Evolutionary conservation across 78 protist genomes (phyloP), one percentile per base, ranked within the genome.

Genomic region (Tieghemostelium lacteum): DNA sequence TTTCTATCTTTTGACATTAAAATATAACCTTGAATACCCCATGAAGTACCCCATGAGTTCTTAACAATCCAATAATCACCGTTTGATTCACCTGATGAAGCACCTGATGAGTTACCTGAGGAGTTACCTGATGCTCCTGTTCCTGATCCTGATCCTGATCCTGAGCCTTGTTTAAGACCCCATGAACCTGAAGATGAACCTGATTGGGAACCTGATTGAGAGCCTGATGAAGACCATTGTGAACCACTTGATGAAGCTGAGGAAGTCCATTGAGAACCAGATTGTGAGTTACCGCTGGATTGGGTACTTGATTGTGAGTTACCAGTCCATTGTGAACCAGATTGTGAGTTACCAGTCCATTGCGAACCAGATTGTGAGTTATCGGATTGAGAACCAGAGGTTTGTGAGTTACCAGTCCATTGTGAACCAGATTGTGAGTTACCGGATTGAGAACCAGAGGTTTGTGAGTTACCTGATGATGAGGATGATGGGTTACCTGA

Each of bases 31-130:
- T n/a, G n/a, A n/a, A n/a, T n/a, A n/a, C n/a, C n/a, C n/a, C n/a
- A n/a, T n/a, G n/a, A n/a, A n/a, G n/a, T n/a, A n/a, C n/a, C n/a
- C n/a, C n/a, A n/a, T n/a, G n/a, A n/a, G n/a, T n/a, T n/a, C n/a
- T n/a, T n/a, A n/a, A n/a, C n/a, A n/a, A n/a, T n/a, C 94, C 94
- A 93, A 83, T 91, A 97, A 55, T 75, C 69, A 65, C 73, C 73
- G 0, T 20, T 17, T 1, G 50, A 65, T 14, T 24, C 67, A 61
- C 37, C 20, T 17, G 37, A 24, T 4, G 36, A 6, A 61, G 37
- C 39, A 61, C 28, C 28, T 6, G 34, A 6, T n/a, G n/a, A n/a
- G n/a, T n/a, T n/a, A 55, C 62, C 28, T 6, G 20, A 24, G 20
- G 62, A 55, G 20, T 7, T 1, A 10, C 5, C 3, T 57, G 37